phyloP scores from a whole-genome alignment of 208 protist genomes.

The Naegleria fowleri region DNA sequence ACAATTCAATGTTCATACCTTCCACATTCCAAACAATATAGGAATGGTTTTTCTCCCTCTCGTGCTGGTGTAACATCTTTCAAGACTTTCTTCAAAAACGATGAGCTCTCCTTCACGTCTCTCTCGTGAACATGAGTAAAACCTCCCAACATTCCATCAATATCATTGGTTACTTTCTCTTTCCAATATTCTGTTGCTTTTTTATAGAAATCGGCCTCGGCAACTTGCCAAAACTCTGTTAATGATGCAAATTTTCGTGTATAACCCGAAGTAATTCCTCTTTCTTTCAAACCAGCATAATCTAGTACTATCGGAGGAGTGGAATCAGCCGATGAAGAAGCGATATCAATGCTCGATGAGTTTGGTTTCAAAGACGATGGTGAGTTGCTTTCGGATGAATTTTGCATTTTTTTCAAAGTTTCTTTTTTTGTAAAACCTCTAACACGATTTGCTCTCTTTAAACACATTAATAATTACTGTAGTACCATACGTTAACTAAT shows the following conservation, averaged over 20 bases:
- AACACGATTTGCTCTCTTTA: too few relatives aligned
- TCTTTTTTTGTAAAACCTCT: too few relatives aligned
- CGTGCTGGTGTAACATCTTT: neutral
- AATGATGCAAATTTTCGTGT: neutral
- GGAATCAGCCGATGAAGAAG: too few relatives aligned
- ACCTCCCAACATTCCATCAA: neutral
- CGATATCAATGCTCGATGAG: too few relatives aligned
- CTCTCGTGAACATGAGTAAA: neutral
- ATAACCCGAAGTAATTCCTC: neutral
- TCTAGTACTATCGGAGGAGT: neutral
- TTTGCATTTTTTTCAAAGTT: too few relatives aligned
- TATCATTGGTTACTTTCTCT: neutral
- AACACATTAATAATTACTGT: too few relatives aligned
- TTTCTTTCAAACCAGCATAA: neutral
- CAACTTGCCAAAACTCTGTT: neutral
- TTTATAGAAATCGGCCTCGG: neutral
- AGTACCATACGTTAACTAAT: too few relatives aligned
- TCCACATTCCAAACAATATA: conserved; percentile 9
- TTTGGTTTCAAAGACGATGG: too few relatives aligned
- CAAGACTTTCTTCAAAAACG: neutral
- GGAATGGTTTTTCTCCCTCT: neutral
- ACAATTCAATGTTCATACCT: too few relatives aligned
- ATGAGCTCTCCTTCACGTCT: neutral
- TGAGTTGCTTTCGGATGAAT: too few relatives aligned
- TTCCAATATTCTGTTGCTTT: neutral